Evolutionary conservation across 495 filamentous ascomycete species (phyloP).

Genomic region (Talaromyces proteolyticus): DNA sequence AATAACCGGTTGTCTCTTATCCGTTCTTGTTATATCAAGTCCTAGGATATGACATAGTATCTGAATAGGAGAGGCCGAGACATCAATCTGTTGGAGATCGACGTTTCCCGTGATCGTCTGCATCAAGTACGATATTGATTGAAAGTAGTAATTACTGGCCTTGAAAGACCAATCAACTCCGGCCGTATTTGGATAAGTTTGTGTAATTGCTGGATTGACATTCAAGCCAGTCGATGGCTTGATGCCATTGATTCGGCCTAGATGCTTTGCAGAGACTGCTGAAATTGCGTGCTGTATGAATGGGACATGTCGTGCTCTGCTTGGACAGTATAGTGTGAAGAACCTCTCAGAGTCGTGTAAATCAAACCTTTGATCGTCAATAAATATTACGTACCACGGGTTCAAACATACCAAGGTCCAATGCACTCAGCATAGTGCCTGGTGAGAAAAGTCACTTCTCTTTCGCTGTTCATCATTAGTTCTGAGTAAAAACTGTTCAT

Average conservation of each 20-base stretch:
- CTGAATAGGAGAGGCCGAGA: neutral
- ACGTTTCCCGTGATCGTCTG: neutral
- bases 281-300: slow-evolving; percentile 32
- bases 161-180: slow-evolving; percentile 38
- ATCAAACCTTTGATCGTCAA: slow-evolving; percentile 28
- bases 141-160: slow-evolving; percentile 36
- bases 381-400: slow-evolving; percentile 4
- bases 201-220: slow-evolving; percentile 27
- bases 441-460: slow-evolving; percentile 33
- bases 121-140: neutral
- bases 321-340: slow-evolving; percentile 31
- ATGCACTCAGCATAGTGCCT: slow-evolving; percentile 31
- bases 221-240: slow-evolving; percentile 16
- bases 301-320: slow-evolving; percentile 26
- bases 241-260: slow-evolving; percentile 30
- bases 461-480: slow-evolving; percentile 32
- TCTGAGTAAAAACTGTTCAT: slow-evolving; percentile 37
- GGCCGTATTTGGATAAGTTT: slow-evolving; percentile 30
- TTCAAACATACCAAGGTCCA: slow-evolving; percentile 24
- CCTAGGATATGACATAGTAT: neutral
- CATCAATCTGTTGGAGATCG: neutral
- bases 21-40: neutral
- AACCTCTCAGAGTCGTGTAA: slow-evolving; percentile 32
- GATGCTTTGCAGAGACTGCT: slow-evolving; percentile 35
- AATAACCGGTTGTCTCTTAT: neutral